phyloP scores from a whole-genome alignment of 1,284 basidiomycete genomes.

The Ceratobasidium sp. region DNA sequence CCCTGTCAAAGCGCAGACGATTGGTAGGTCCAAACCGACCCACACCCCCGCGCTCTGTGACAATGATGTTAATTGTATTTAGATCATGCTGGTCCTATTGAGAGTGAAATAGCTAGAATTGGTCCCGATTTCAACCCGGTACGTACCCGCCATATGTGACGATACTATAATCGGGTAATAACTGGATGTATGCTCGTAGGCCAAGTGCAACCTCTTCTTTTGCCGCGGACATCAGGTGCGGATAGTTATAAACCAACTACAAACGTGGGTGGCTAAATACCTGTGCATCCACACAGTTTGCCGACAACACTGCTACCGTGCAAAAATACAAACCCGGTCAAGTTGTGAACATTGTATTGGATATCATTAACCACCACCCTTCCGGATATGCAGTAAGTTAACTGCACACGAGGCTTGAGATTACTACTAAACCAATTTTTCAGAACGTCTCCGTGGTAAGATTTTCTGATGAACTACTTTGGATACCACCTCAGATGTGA shows the following conservation, averaged over 20 bases:
- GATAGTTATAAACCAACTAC: neutral
- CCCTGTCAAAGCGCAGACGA: neutral
- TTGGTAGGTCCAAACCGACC: neutral
- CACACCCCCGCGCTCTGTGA: neutral
- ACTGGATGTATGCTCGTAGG: neutral
- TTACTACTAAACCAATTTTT: neutral
- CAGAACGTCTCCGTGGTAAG: slow-evolving; percentile 41
- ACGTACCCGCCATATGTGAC: neutral
- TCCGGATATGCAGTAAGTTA: slow-evolving; percentile 38
- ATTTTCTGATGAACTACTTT: neutral
- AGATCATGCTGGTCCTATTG: slow-evolving; percentile 19
- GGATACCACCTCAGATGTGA: neutral
- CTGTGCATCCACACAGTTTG: neutral
- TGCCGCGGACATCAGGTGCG: slow-evolving; percentile 21
- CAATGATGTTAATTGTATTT: no score
- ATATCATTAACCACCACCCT: slow-evolving; percentile 41
- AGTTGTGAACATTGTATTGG: slow-evolving; percentile 34
- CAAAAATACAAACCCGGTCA: slow-evolving; percentile 27
- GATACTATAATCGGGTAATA: neutral
- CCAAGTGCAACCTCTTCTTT: slow-evolving; percentile 34
- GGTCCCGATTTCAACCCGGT: slow-evolving; percentile 29
- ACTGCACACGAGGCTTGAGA: neutral
- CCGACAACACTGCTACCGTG: neutral
- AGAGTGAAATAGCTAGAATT: slow-evolving; percentile 21
- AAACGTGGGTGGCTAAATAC: neutral